Evolutionary conservation across 2,329 filamentous ascomycete species (phyloP), one percentile per base, ranked within the genome.

Genomic region (Fusarium pilosicola): DNA sequence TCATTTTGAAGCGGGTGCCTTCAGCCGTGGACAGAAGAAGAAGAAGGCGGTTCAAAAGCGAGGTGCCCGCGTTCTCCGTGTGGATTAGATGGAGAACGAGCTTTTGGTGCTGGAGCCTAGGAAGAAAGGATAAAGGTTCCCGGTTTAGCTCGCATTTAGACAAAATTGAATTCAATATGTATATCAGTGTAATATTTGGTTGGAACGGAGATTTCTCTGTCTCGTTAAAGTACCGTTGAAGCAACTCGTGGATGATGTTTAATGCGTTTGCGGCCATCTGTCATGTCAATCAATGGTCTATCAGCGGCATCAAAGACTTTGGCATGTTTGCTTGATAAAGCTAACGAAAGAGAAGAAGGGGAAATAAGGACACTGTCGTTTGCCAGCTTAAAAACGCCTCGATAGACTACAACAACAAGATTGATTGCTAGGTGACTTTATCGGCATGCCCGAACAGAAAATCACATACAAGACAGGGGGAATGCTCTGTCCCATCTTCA

Each of bases 11-110:
- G 90, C 86, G 5, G 86, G 88, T 36, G 89, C 91, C 12, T 96
- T 96, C 80, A 92, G 94, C 70, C 91, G 90, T 79, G 93, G 93
- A 42, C 90, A 92, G 83, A 95, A 95, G 89, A 94, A 93, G 89
- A 95, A 94, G 91, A 93, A 92, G 87, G 82, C 87, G 4, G 83
- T 84, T 41, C 95, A 93, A 87, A 91, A 91, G 84, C 90, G 89
- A 80, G 93, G 92, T n/a, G 86, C 92, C 46, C 89, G 92, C 75
- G 88, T 91, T 57, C 86, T 95, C 71, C 88, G 93, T 70, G 89
- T 94, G 68, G 93, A 95, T 78, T 95, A 90, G 80, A 81, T 70
- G 54, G 34, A 55, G 36, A 42, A 42, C 6, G 24, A 42, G 42
- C 58, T 12, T 36, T 48, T 34, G 48, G 46, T 54, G 63, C 42